These are phyloP conservation scores for Ceratonia siliqua DNA, from an alignment of 306 rosid species.

Conservation along the genomic window DNA sequence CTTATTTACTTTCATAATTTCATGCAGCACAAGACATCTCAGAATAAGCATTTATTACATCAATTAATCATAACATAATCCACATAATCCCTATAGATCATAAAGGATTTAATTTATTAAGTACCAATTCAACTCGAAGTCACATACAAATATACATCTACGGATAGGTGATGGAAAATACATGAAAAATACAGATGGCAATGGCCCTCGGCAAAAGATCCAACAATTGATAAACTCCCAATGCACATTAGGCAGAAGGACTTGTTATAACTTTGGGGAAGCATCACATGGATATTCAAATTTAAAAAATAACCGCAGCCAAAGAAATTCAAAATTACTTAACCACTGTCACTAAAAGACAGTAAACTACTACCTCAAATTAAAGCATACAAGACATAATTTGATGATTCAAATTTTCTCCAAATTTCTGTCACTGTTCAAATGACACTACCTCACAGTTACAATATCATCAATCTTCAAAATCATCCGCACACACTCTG, in stretches of 20 bases:
- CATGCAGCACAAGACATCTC: not conserved
- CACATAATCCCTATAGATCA: slow-evolving; percentile 7
- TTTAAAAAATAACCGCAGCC: slow-evolving; percentile 29
- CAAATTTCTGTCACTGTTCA: slow-evolving; percentile 19
- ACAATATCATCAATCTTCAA: slow-evolving; percentile 99
- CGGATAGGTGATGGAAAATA: not conserved
- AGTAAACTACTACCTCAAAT: slow-evolving; percentile 36
- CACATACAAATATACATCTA: slow-evolving; percentile 1
- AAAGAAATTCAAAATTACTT: slow-evolving; percentile 31
- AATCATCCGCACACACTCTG: slow-evolving; percentile 98
- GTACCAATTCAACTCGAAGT: slow-evolving; percentile 2
- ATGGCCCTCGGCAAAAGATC: not conserved
- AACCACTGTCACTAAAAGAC: slow-evolving; percentile 25
- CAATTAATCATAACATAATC: not conserved
- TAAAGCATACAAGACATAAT: slow-evolving; percentile 26
- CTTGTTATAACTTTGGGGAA: slow-evolving; percentile 18
- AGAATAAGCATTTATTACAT: too few relatives aligned
- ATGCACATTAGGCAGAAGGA: slow-evolving; percentile 11
- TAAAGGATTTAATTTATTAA: not conserved
- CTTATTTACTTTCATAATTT: not conserved
- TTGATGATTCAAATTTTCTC: slow-evolving; percentile 30
- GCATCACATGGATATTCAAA: slow-evolving; percentile 28
- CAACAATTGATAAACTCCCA: slow-evolving; percentile 25
- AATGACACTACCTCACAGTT: slow-evolving; percentile 75
- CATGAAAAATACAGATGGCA: slow-evolving; percentile 7